Evolutionary conservation across 2,329 filamentous ascomycete species (phyloP), one percentile per base, ranked within the genome.

Genomic region (Penicillium freii): DNA sequence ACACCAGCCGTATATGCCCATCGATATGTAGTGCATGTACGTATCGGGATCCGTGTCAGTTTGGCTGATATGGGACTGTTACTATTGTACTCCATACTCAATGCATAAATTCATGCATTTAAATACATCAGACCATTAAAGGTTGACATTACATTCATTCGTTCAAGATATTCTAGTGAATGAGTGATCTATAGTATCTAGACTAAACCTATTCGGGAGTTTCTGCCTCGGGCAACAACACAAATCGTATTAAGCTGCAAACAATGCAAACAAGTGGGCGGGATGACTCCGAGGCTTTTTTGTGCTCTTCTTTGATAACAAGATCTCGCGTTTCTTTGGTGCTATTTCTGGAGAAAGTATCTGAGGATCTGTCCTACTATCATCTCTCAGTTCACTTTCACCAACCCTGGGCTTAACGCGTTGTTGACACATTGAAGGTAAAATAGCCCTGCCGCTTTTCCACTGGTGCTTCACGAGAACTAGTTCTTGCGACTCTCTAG

Each of bases 231-330:
- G 50, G 50, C 50, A 36, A 15, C 2, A 8, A 5, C 0, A 10
- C 11, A 4, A 4, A 11, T 13, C 27, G 29, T 3, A 27, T 5
- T 10, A 1, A 9, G 2, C 4, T 52, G 49, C 62, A 71, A 70
- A 70, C 61, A 31, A 51, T n/a, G 42, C 51, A 62, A 60, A 51
- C 58, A 62, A 45, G 60, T 64, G 60, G 63, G 66, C 62, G 62
- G 54, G 49, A 57, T 67, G 59, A 66, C 61, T 64, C 62, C 60
- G 61, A 64, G 60, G 65, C 68, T 71, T 72, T 71, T 71, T 70
- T 68, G 60, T 64, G 64, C 48, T 61, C 58, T 62, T 62, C 55
- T 60, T 58, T 57, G 59, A 61, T 59, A 61, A 51, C 56, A 44
- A 54, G 55, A 42, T 40, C 42, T 31, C 29, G 31, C 45, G 33